Percentiles rank a stretch among this genome's conserved stretches.
These are phyloP conservation scores for Onygenales sp. DNA, from an alignment of 2,329 filamentous ascomycete genomes.

Conservation along the genomic window DNA sequence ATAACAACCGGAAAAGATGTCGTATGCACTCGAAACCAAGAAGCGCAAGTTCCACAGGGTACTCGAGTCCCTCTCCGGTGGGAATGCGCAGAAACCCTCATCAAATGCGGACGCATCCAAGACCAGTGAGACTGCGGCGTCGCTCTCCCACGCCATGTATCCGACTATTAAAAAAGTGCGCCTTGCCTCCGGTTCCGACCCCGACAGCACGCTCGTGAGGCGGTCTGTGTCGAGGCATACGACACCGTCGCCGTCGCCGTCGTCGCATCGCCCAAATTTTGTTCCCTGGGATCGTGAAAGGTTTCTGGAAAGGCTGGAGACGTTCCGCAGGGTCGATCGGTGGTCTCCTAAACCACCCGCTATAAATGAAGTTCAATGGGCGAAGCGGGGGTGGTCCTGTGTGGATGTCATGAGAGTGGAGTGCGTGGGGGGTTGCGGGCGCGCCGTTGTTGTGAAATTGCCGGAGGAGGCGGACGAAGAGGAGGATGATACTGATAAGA, in stretches of 20 bases:
- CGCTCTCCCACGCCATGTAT: not conserved
- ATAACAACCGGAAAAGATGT: constrained; percentile 22
- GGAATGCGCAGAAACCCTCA: constrained; percentile 6
- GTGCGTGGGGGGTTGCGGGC: constrained; percentile 71
- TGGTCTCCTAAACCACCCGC: constrained; percentile 88
- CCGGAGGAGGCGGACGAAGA: constrained; percentile 48
- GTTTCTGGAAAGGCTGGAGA: constrained; percentile 71
- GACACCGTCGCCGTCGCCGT: constrained; percentile 23
- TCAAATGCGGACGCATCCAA: not conserved
- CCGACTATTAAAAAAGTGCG: constrained; percentile 13
- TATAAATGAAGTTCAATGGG: constrained; percentile 88
- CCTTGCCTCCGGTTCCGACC: constrained; percentile 2
- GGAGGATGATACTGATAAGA: constrained; percentile 33
- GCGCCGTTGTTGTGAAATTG: constrained; percentile 73
- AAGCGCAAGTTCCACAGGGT: constrained; percentile 40
- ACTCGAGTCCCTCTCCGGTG: constrained; percentile 33
- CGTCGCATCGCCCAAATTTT: constrained; percentile 54
- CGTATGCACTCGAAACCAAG: constrained; percentile 37
- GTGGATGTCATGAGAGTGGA: constrained; percentile 72
- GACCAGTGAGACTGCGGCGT: not conserved
- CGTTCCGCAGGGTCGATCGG: constrained; percentile 80
- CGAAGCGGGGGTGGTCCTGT: constrained; percentile 85
- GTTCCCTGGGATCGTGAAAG: constrained; percentile 76
- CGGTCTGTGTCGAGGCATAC: constrained; percentile 14
- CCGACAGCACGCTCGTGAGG: constrained; percentile 5